Evolutionary conservation across 129 eudicot species (phyloP), one percentile per base, ranked within the genome.

Genomic region (Chrysanthemum makinoi): DNA sequence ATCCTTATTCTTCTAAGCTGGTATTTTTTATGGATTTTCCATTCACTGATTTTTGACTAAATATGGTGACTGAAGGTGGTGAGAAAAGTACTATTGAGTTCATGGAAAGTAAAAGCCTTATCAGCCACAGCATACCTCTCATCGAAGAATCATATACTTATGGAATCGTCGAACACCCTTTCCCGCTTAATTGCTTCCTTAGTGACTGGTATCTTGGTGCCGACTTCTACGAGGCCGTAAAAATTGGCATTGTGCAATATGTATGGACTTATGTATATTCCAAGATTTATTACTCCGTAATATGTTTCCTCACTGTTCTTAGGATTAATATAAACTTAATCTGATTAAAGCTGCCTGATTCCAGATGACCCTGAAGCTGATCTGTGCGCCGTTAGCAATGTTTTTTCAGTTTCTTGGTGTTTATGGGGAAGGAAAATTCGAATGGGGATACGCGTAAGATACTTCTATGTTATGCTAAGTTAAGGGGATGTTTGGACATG

Each of bases 161-260:
- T 73, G 97, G 99, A 33, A 75, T 82, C 15, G 99, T 94, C n/a
- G 91, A 94, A 79, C 99, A 90, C 78, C 99, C 99, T 50, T 94
- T 90, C 74, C 99, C 99, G 2, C 80, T 94, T 35, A 94, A 74
- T 75, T 94, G 87, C 81, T 84, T 80, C 77, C 69, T 94, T 22
- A 82, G 74, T 78, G 86, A 83, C 66, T 94, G 99, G 99, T 80
- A 84, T 82, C 99, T 94, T 62, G 99, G 99, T 33, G 65, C 87
- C 1, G 86, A 94, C 35, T 94, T 94, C 76, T 94, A 94, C 69
- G 91, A 90, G 75, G 99, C 97, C 3, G 99, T 94, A 12, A 94
- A 94, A 82, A 79, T 94, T 75, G 99, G 97, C 81, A 84, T 94
- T 54, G 99, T 94, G 63, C 97, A 94, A 81, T 94, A 94, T 84